Evolutionary conservation across 192 early-diverging fungal species (phyloP).

Genomic region (Nowakowskiella sp.): DNA sequence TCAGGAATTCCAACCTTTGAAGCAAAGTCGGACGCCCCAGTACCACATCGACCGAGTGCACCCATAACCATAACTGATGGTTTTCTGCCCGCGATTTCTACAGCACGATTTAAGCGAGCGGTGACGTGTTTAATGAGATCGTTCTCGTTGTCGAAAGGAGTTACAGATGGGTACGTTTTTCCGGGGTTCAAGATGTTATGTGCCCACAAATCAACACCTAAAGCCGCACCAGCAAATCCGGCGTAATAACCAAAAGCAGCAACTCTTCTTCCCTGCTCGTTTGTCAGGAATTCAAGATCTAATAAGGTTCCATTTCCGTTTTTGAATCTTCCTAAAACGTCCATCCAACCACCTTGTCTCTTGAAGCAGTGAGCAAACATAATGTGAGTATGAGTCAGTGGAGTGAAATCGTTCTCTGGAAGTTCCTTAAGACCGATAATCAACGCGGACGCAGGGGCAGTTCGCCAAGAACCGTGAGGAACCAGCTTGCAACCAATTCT

Average conservation of each 20-base stretch:
- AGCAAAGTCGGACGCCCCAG: slow-evolving; percentile 78
- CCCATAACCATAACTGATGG: slow-evolving; percentile 97
- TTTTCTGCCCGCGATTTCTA: slow-evolving; percentile 47
- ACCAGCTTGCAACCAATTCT: slow-evolving; percentile 73
- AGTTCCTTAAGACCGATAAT: slow-evolving; percentile 96
- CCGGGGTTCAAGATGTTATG: slow-evolving; percentile 23
- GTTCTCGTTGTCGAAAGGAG: slow-evolving; percentile 78
- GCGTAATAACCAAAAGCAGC: slow-evolving; percentile 97
- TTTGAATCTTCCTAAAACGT: slow-evolving; percentile 77
- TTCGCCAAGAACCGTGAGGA: slow-evolving; percentile 72
- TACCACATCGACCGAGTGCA: slow-evolving; percentile 89
- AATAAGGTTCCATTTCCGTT: slow-evolving; percentile 77
- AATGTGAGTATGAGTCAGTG: slow-evolving; percentile 88
- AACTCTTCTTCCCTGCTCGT: slow-evolving; percentile 74
- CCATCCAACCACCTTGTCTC: slow-evolving; percentile 87
- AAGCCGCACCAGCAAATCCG: slow-evolving; percentile 88
- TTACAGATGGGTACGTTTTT: slow-evolving; percentile 62
- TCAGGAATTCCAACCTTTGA: slow-evolving; percentile 74
- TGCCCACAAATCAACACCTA: slow-evolving; percentile 87
- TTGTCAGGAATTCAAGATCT: slow-evolving; percentile 91
- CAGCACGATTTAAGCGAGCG: slow-evolving; percentile 47
- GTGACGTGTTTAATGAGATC: slow-evolving; percentile 66
- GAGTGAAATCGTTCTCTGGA: slow-evolving; percentile 83
- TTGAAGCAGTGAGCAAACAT: slow-evolving; percentile 99
- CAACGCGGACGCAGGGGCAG: slow-evolving; percentile 83